Base-by-base conservation (phyloP, 2,329 filamentous ascomycete species). In the Sporothrix mexicana region DNA sequence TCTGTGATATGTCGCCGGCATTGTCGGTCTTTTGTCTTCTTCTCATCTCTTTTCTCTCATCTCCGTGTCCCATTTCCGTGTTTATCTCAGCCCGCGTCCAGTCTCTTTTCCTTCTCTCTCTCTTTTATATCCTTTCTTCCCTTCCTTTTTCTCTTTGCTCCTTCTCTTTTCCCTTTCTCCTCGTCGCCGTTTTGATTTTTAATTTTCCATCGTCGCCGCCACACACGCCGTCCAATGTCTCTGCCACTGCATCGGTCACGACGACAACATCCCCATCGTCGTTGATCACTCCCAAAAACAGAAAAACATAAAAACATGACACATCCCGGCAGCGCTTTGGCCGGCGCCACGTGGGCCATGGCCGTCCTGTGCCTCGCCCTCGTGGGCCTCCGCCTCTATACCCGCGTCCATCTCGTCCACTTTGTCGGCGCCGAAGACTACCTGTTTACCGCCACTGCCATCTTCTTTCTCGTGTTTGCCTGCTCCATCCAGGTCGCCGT, bases 361-460 rank as follows among this genome's bases (percentile, higher is more conserved):
- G 77, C 79, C 20, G 77, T 73, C 30, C 74, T 83, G 49, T 80
- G 78, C 20, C 66, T 80, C 3, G 23, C 77, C 41, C 80, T 83
- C 67, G 79, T 83, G 7, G 62, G 74, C 9, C 77, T 83, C 0
- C 80, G 81, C 2, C 76, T 80, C 0, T 84, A 83, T 69, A 83
- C 81, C 0, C 79, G 82, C 17, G 76, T 81, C 41, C 75, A 69
- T 64, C 78, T 83, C 75, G 78, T 82, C 71, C 79, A 76, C 71
- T 82, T 82, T 57, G 75, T 82, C 72, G 81, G 80, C 69, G 74
- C 77, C 51, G 81, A 82, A 73, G 81, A 82, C 72, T 77, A 82
- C 72, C 76, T 82, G 73, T 82, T 80, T 74, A 76, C 78, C 17
- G 78, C 77, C 71, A 82, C 80, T 23, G 78, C 79, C 43, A 72